phyloP scores from a whole-genome alignment of 192 early-diverging fungal species.

The Podila epicladia region DNA sequence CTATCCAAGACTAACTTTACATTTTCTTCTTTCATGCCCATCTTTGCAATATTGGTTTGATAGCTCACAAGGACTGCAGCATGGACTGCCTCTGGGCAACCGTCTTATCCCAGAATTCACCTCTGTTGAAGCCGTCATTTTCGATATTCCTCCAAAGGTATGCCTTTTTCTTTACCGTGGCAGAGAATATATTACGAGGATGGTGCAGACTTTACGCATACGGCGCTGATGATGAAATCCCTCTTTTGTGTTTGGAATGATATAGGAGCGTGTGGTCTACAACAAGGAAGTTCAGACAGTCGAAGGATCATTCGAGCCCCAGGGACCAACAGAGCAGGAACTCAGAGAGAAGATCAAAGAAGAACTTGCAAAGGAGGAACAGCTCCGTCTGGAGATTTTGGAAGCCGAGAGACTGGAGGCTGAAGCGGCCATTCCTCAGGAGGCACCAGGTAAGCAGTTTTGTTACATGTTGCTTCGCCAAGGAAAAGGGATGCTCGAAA shows the following conservation, averaged over 20 bases:
- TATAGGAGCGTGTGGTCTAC: constrained; percentile 84
- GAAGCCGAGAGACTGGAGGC: constrained; percentile 59
- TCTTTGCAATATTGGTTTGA: constrained; percentile 9
- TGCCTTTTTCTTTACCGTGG: not conserved
- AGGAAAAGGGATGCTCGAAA: too few species aligned
- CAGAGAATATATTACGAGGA: not conserved
- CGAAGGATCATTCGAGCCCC: constrained; percentile 63
- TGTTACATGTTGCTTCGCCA: not conserved
- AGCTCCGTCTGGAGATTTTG: constrained; percentile 50
- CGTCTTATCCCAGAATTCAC: constrained; percentile 71
- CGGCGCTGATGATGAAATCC: not conserved
- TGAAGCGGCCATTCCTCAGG: constrained; percentile 47
- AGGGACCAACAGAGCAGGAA: constrained; percentile 59
- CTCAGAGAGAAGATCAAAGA: constrained; percentile 67
- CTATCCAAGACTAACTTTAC: not conserved
- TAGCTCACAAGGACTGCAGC: constrained; percentile 10
- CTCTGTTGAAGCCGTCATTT: constrained; percentile 77
- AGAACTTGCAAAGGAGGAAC: constrained; percentile 69
- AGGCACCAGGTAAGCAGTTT: constrained; percentile 47
- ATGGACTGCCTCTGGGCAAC: constrained; percentile 2
- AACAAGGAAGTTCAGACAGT: constrained; percentile 88
- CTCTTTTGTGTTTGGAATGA: not conserved
- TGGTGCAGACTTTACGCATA: not conserved
- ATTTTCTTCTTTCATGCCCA: not conserved
- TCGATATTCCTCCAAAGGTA: constrained; percentile 90